These are phyloP conservation scores for Coix lacrymajobi DNA, from an alignment of 176 grass and related monocot species.

Conservation along the genomic window DNA sequence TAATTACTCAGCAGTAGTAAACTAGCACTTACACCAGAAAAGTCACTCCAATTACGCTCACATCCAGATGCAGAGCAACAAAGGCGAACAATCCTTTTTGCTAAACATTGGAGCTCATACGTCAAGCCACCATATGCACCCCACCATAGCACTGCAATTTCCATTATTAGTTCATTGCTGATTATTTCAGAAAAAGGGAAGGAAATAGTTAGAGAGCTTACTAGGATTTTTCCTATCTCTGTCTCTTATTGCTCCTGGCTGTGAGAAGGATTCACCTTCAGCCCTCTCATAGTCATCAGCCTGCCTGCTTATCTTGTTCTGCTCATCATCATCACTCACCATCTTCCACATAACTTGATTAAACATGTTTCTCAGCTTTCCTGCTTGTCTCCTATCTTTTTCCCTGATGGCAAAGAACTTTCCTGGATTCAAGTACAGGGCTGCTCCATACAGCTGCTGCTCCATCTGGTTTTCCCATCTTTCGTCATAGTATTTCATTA, in stretches of 20 bases:
- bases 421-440: not conserved
- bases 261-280: no score
- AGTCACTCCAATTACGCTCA: not conserved
- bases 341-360: not conserved
- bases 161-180: no score
- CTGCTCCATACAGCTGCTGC: not conserved
- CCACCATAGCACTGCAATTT: not conserved
- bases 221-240: no score
- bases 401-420: not conserved
- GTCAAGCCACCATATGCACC: not conserved
- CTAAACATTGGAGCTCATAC: no score
- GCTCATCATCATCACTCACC: not conserved
- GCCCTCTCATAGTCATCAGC: not conserved
- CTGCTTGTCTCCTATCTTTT: not conserved
- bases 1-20: not conserved
- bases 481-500: not conserved
- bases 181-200: no score
- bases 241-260: no score
- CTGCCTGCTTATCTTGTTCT: not conserved
- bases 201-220: no score
- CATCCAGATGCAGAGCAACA: not conserved
- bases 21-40: not conserved
- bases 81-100: not conserved
- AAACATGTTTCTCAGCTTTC: not conserved
- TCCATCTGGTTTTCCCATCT: not conserved